These are phyloP conservation scores for Cryptomeria japonica DNA, from an alignment of 75 land plant genomes.

Conservation along the genomic window DNA sequence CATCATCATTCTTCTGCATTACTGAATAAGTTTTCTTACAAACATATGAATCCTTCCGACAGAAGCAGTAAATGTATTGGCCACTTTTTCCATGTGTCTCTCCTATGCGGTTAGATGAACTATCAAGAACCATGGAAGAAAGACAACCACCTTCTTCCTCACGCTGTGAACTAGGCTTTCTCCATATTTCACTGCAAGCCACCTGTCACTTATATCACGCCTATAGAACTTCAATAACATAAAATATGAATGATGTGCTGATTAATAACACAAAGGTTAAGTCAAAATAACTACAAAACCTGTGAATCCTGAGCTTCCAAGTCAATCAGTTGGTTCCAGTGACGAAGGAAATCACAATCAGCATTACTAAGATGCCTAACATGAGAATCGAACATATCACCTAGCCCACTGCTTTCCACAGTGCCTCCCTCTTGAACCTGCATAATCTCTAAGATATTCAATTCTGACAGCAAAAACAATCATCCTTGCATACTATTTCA, in stretches of 20 bases:
- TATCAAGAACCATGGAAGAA: constrained; percentile 58
- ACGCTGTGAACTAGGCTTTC: constrained; percentile 20
- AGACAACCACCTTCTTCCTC: constrained; percentile 37
- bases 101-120: constrained; percentile 11
- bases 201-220: constrained; percentile 31
- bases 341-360: constrained; percentile 51
- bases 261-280: neutral
- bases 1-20: neutral
- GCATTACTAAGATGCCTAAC: constrained; percentile 46
- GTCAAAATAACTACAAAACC: constrained; percentile 27
- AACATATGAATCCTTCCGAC: constrained; percentile 19
- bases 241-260: neutral
- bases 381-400: constrained; percentile 52
- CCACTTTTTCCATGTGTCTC: constrained; percentile 11
- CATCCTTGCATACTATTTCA: neutral
- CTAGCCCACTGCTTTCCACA: constrained; percentile 76
- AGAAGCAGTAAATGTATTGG: constrained; percentile 46
- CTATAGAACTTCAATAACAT: neutral
- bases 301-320: constrained; percentile 68
- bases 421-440: constrained; percentile 73
- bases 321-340: constrained; percentile 80
- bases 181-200: constrained; percentile 52
- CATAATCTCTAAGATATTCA: neutral
- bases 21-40: neutral
- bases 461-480: neutral